Evolutionary conservation across 768 basidiomycete species (phyloP), one percentile per base, ranked within the genome.

Genomic region (Termitomyces heimii): DNA sequence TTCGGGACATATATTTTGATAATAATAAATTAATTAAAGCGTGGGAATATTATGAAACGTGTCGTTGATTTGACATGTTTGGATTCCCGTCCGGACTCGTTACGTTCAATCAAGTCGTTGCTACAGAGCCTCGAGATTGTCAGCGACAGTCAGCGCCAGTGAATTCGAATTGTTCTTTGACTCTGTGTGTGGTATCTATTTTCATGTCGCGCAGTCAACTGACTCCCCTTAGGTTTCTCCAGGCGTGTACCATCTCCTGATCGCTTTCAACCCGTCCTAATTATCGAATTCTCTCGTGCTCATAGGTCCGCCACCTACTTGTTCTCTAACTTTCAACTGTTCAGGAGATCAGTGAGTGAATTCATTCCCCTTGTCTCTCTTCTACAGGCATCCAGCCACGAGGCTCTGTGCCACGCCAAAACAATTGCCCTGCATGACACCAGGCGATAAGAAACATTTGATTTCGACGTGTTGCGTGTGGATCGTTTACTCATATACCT

Each of bases 41-140:
- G 60, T 64, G 65, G 53, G 62, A 62, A 42, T 47, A 62, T 63
- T 51, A 54, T 60, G 63, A 61, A 63, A 65, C 62, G 57, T 59
- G 63, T 57, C 42, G 62, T 64, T 65, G 70, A 63, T 72, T 74
- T 71, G 67, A 53, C 32, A 39, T 76, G 65, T 74, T 77, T 74
- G 70, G 66, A 57, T 63, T 61, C 59, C 66, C 39, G n/a, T 40
- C 67, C 69, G 68, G 70, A 70, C 67, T 70, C 39, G 39, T 40
- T 69, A 66, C 64, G 57, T 69, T 70, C 71, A 70, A 73, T 75
- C 71, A 74, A 67, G 70, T 72, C 69, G 74, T 75, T 75, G 74
- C 73, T 75, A 76, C 73, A 70, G 70, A 69, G 69, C 67, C 67
- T 69, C 67, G 65, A 68, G 70, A 72, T 63, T 61, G 71, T 71